Conservation (phyloP, 1,284 basidiomycete genomes). For the Mrakiaceae sp. region DNA sequence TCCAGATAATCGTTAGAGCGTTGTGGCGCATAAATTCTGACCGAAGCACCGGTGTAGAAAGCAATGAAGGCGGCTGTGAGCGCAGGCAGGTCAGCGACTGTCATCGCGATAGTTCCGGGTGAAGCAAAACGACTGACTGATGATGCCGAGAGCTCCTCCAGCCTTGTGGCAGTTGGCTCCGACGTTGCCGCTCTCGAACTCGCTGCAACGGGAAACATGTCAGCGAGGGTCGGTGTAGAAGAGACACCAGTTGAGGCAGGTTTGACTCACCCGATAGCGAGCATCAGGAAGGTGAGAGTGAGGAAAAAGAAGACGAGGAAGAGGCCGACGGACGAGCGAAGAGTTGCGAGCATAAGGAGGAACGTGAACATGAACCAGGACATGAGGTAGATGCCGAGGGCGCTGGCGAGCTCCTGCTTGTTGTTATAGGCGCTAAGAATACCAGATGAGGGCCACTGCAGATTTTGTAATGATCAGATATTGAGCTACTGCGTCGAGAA, state of each 20-base stretch:
- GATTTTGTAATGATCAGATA: neutral
- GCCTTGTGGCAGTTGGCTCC: slow-evolving; percentile 39
- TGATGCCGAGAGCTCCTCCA: slow-evolving; percentile 58
- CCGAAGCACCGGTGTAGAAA: too few relatives aligned
- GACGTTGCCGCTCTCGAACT: too few relatives aligned
- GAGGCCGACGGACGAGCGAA: slow-evolving; percentile 56
- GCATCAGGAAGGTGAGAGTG: slow-evolving; percentile 41
- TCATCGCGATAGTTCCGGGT: too few relatives aligned
- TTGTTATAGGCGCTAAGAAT: slow-evolving; percentile 39
- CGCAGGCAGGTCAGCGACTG: too few relatives aligned
- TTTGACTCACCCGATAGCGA: slow-evolving; percentile 27
- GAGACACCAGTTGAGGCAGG: slow-evolving; percentile 17
- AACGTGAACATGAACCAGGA: slow-evolving; percentile 55
- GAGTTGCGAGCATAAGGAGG: slow-evolving; percentile 42
- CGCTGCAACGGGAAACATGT: neutral
- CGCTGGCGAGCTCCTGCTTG: slow-evolving; percentile 36
- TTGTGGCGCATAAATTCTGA: too few relatives aligned
- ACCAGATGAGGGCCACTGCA: slow-evolving; percentile 23
- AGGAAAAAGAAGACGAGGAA: slow-evolving; percentile 62
- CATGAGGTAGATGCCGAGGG: neutral
- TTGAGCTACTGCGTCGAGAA: neutral
- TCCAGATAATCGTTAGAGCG: too few relatives aligned
- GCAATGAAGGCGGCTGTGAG: too few relatives aligned
- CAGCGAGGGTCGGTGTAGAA: neutral
- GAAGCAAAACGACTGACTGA: slow-evolving; percentile 16